phyloP scores from a whole-genome alignment of 2,329 filamentous ascomycete genomes.

The Colletotrichum siamense region DNA sequence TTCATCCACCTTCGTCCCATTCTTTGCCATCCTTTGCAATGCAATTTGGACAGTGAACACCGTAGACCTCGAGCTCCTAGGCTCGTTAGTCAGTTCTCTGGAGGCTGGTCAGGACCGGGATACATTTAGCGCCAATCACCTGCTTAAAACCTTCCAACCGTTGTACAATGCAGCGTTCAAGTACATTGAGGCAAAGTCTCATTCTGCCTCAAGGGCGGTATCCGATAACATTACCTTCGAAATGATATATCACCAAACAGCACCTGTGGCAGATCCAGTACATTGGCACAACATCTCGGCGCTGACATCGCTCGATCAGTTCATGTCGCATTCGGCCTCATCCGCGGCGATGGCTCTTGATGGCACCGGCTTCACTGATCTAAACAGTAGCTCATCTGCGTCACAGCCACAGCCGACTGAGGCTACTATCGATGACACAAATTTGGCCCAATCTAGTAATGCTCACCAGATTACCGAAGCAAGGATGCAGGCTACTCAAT shows the following conservation, averaged over 20 bases:
- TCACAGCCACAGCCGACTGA: fast-evolving
- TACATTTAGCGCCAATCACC: fast-evolving
- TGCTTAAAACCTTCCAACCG: not conserved
- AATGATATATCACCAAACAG: no score
- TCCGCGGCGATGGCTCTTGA: fast-evolving
- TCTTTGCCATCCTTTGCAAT: not conserved
- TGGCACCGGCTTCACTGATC: no score
- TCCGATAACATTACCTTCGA: no score
- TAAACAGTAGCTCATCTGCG: fast-evolving
- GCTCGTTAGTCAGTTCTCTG: not conserved
- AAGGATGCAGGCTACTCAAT: fast-evolving
- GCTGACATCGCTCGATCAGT: no score
- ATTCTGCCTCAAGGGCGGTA: not conserved
- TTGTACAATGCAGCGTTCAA: not conserved
- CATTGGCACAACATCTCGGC: no score
- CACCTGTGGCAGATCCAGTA: fast-evolving
- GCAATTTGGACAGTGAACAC: not conserved
- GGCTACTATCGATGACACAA: fast-evolving
- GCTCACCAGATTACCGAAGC: not conserved
- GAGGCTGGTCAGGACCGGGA: not conserved
- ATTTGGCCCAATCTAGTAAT: no score
- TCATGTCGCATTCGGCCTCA: no score
- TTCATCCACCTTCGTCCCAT: not conserved
- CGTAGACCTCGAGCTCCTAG: not conserved
- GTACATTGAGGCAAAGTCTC: not conserved